Conservation (phyloP, 495 filamentous ascomycete species). For the Friedmanniomyces endolithicus region DNA sequence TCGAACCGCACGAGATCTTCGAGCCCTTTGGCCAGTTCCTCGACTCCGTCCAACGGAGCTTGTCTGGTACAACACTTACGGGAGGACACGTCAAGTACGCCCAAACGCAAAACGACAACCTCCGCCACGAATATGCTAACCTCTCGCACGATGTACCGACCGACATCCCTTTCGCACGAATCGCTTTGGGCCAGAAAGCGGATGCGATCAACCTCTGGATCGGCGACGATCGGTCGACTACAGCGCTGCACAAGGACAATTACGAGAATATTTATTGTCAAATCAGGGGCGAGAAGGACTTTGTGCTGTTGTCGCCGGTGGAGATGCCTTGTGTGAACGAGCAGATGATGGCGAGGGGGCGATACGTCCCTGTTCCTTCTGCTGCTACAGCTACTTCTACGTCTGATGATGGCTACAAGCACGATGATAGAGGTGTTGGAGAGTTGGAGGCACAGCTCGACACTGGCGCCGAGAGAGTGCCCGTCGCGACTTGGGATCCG, state of each 20-base stretch:
- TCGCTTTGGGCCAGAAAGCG: slow-evolving; percentile 46
- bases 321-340: slow-evolving; percentile 54
- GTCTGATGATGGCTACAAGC: too few relatives aligned
- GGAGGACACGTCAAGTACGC: slow-evolving; percentile 31
- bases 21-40: slow-evolving; percentile 31
- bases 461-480: slow-evolving; percentile 34
- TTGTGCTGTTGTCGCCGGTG: slow-evolving; percentile 54
- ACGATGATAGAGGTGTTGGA: slow-evolving; percentile 8
- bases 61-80: not conserved
- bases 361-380: slow-evolving; percentile 32
- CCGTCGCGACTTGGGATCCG: slow-evolving; percentile 61
- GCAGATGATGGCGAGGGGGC: slow-evolving; percentile 35
- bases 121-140: slow-evolving; percentile 50
- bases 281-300: slow-evolving; percentile 54
- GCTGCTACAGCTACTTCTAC: too few relatives aligned
- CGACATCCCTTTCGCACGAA: slow-evolving; percentile 52
- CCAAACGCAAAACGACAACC: slow-evolving; percentile 61
- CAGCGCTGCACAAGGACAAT: slow-evolving; percentile 62
- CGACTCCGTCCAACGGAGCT: slow-evolving; percentile 15
- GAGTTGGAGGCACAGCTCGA: slow-evolving; percentile 27
- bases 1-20: slow-evolving; percentile 33
- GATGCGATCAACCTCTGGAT: slow-evolving; percentile 76
- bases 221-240: slow-evolving; percentile 50
- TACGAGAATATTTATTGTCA: slow-evolving; percentile 77
- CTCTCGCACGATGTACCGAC: slow-evolving; percentile 44